Conservation (phyloP, 805 yeast genomes). For the Clavispora santaluciae region DNA sequence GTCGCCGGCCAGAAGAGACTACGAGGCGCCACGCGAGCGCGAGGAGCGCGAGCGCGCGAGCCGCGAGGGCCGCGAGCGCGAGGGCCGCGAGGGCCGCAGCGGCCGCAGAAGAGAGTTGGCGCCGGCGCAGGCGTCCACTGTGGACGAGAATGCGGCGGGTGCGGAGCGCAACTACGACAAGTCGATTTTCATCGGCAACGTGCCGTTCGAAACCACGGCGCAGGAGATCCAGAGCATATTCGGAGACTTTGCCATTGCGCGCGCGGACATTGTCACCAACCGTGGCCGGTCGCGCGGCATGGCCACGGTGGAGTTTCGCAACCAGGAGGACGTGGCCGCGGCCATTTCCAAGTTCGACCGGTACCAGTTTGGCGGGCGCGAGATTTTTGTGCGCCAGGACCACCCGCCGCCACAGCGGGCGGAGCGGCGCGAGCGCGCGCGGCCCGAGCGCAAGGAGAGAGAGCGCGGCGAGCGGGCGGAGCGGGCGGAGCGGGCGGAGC, state of each 20-base stretch:
- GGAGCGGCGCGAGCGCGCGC: conserved; percentile 8
- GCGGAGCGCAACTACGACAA: conserved; percentile 56
- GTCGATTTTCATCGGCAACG: conserved; percentile 69
- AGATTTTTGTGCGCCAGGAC: conserved; percentile 85
- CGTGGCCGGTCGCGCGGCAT: conserved; percentile 82
- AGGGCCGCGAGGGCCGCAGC: conserved; percentile 22
- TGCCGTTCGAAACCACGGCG: conserved; percentile 61
- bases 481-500: conserved; percentile 7
- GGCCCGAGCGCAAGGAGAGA: conserved; percentile 16
- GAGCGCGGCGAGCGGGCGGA: conserved; percentile 6
- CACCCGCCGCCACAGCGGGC: conserved; percentile 73
- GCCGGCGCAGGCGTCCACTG: conserved; percentile 17
- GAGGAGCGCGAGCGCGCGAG: conserved; percentile 20
- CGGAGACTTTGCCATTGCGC: conserved; percentile 46
- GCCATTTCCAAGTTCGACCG: conserved; percentile 73
- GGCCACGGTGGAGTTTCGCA: conserved; percentile 84
- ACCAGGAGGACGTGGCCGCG: conserved; percentile 56
- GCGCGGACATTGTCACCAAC: conserved; percentile 78
- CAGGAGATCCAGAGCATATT: conserved; percentile 57
- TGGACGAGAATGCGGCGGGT: conserved; percentile 13
- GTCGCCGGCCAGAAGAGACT: conserved; percentile 33
- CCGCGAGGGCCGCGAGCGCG: conserved; percentile 18
- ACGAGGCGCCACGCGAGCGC: conserved; percentile 17
- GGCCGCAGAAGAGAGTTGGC: conserved; percentile 20
- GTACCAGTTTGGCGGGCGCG: conserved; percentile 62